A percentile compares a stretch with the other conserved stretches of the same genome.
phyloP scores from a whole-genome alignment of 805 yeast species.

The Candida yuanshanica region DNA sequence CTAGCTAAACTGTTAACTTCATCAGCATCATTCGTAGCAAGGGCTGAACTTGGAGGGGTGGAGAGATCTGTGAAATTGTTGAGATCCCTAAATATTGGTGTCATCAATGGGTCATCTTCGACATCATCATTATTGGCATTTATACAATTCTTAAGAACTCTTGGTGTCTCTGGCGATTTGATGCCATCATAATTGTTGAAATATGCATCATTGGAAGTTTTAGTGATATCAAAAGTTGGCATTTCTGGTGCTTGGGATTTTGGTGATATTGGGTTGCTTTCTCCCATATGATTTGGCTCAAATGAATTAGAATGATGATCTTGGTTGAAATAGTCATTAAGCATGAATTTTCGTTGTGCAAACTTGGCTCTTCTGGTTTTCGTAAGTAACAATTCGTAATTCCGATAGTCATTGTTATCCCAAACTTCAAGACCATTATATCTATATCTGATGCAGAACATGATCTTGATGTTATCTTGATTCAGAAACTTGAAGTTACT shows the following conservation, averaged over 20 bases:
- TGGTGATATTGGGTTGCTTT: neutral
- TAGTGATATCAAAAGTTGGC: neutral
- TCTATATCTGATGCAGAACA: constrained; percentile 41
- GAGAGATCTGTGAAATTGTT: constrained; percentile 3
- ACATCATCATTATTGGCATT: neutral
- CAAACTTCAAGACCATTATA: constrained; percentile 51
- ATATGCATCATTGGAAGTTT: constrained; percentile 7
- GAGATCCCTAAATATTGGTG: constrained; percentile 11
- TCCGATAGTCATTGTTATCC: constrained; percentile 66
- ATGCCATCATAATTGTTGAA: constrained; percentile 16
- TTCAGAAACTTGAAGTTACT: constrained; percentile 24
- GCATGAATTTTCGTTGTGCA: constrained; percentile 9
- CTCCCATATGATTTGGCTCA: too few relatives aligned
- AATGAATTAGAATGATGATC: neutral
- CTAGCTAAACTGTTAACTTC: neutral
- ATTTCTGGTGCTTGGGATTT: neutral
- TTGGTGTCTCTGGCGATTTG: constrained; percentile 26
- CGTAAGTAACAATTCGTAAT: constrained; percentile 44
- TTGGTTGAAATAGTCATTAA: constrained; percentile 8
- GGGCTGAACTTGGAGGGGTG: neutral
- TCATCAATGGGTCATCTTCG: constrained; percentile 5
- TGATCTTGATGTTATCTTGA: constrained; percentile 22
- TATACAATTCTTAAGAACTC: constrained; percentile 12
- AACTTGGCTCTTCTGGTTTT: constrained; percentile 6
- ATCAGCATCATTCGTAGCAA: neutral